Percentiles rank a stretch among this genome's conserved stretches.
Conservation (phyloP, 371 early-diverging fungal species). For the Mucor velutinosus region DNA sequence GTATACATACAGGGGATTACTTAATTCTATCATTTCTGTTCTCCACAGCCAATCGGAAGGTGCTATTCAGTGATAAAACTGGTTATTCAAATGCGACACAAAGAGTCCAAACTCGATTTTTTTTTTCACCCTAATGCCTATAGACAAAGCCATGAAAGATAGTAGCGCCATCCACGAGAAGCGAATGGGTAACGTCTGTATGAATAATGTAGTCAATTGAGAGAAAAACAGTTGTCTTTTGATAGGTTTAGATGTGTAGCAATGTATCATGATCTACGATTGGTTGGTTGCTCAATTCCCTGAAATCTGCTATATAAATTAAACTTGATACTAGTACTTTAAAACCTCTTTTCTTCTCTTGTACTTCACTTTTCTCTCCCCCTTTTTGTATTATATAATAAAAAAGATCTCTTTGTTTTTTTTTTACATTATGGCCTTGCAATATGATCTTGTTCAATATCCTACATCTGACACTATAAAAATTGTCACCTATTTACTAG, state of each 20-base stretch:
- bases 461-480: constrained; percentile 46
- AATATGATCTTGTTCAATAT: constrained; percentile 44
- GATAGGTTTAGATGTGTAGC: not conserved
- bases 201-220: not conserved
- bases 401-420: not conserved
- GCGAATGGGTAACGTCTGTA: too few relatives aligned
- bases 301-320: not conserved
- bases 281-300: not conserved
- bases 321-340: not conserved
- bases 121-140: not conserved
- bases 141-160: not conserved
- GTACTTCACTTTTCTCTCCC: not conserved
- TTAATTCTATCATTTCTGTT: not conserved
- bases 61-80: not conserved
- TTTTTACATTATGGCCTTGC: constrained; percentile 1
- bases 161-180: not conserved
- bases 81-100: not conserved
- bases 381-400: not conserved
- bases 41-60: not conserved
- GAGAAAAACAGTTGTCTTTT: not conserved
- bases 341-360: not conserved
- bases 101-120: not conserved
- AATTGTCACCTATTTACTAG: constrained; percentile 43
- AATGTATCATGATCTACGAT: not conserved
- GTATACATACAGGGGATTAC: not conserved